Conservation (phyloP, 345 rosid genomes). For the Capsella bursapastoris region DNA sequence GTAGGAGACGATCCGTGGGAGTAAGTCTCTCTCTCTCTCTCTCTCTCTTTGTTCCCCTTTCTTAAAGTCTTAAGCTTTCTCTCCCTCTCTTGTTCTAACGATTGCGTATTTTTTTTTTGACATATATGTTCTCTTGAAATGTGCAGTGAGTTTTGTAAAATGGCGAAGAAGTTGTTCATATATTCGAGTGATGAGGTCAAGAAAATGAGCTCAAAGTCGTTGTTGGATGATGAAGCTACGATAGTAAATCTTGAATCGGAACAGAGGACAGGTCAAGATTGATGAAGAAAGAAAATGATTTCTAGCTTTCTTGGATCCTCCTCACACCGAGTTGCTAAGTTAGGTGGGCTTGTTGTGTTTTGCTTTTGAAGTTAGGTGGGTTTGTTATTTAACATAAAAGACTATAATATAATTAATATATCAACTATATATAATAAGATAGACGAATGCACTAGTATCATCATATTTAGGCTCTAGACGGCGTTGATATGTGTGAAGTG, state of each 20-base stretch:
- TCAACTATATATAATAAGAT: not conserved
- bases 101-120: constrained; percentile 21
- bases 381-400: constrained; percentile 26
- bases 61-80: not conserved
- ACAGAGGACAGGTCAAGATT: constrained; percentile 44
- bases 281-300: not conserved
- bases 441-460: too few species aligned
- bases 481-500: not conserved
- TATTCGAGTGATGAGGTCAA: constrained; percentile 62
- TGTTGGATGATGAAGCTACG: constrained; percentile 48
- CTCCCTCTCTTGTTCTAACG: not conserved
- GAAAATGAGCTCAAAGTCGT: constrained; percentile 53
- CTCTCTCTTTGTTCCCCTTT: not conserved
- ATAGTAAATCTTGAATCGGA: constrained; percentile 47
- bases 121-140: not conserved
- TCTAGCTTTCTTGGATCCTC: constrained; percentile 9
- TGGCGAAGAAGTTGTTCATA: constrained; percentile 72
- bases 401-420: not conserved
- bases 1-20: constrained; percentile 78
- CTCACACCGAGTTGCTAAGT: constrained; percentile 6
- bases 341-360: constrained; percentile 12
- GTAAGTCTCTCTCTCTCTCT: constrained; percentile 49
- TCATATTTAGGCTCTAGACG: not conserved
- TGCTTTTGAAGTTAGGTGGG: constrained; percentile 28
- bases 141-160: constrained; percentile 74